Evolutionary conservation across 2,329 filamentous ascomycete genomes (phyloP).

Genomic region (Elsinoe australis): DNA sequence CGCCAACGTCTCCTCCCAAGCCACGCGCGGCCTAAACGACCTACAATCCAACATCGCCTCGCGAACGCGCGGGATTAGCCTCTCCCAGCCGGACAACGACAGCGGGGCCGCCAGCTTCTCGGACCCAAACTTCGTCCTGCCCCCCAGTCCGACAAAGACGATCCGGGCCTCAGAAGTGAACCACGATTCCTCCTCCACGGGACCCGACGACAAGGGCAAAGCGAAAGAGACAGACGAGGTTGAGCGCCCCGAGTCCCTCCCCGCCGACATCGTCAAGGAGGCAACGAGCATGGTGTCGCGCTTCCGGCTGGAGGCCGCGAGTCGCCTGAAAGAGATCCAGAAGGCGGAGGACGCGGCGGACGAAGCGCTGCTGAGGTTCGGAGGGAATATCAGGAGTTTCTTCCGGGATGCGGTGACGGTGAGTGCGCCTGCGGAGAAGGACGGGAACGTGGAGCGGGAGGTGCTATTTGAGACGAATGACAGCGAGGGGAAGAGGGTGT

Average conservation of each 20-base stretch:
- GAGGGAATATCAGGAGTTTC: slow-evolving; percentile 81
- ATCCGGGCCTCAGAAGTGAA: slow-evolving; percentile 13
- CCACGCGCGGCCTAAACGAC: slow-evolving; percentile 68
- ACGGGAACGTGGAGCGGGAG: slow-evolving; percentile 39
- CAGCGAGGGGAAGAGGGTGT: slow-evolving; percentile 76
- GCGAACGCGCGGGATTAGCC: slow-evolving; percentile 65
- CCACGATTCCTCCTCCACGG: slow-evolving; percentile 23
- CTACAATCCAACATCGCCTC: slow-evolving; percentile 60
- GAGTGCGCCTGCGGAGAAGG: slow-evolving; percentile 57
- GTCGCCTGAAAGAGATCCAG: slow-evolving; percentile 80
- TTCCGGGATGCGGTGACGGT: slow-evolving; percentile 85
- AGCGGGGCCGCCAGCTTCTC: slow-evolving; percentile 25
- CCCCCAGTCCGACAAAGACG: slow-evolving; percentile 4
- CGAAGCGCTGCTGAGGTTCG: slow-evolving; percentile 86
- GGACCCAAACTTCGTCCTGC: slow-evolving; percentile 22
- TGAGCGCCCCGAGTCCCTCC: slow-evolving; percentile 38
- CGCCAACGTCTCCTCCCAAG: slow-evolving; percentile 59
- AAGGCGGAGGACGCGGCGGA: slow-evolving; percentile 92
- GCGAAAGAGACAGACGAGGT: slow-evolving; percentile 20
- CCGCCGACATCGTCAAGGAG: slow-evolving; percentile 47
- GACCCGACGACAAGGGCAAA: neutral
- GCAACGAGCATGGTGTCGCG: slow-evolving; percentile 64
- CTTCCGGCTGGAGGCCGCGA: slow-evolving; percentile 68
- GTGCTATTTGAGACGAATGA: slow-evolving; percentile 94
- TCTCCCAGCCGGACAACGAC: slow-evolving; percentile 36